These are phyloP conservation scores for Wickerhamiella qilinensis DNA, from an alignment of 805 yeast genomes.

Conservation along the genomic window DNA sequence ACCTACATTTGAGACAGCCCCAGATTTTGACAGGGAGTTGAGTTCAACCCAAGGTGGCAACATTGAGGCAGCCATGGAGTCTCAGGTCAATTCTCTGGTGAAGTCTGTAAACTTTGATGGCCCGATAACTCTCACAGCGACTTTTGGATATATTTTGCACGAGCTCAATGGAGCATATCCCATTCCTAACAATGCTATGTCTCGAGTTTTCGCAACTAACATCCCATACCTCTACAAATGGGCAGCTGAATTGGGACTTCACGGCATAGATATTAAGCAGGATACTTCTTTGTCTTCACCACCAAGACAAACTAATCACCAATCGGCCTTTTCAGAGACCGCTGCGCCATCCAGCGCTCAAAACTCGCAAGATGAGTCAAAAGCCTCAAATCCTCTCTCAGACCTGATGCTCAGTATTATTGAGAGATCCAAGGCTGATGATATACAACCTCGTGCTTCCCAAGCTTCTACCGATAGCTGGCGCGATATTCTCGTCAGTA, in stretches of 20 bases:
- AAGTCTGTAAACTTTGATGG: neutral
- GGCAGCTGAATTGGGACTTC: constrained; percentile 15
- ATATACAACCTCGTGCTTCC: too few species aligned
- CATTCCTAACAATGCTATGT: constrained; percentile 10
- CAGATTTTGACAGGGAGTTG: too few species aligned
- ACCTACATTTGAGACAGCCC: constrained; percentile 1
- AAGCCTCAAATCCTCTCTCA: too few species aligned
- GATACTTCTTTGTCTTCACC: too few species aligned
- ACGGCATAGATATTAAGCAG: constrained; percentile 10
- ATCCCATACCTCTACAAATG: constrained; percentile 15
- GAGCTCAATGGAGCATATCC: constrained; percentile 1
- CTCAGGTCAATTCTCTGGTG: too few species aligned
- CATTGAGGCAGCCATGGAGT: neutral
- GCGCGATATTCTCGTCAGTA: constrained; percentile 2
- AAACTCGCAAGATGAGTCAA: neutral
- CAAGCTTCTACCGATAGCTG: constrained; percentile 1
- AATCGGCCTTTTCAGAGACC: neutral
- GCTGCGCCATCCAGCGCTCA: neutral
- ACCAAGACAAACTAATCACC: neutral
- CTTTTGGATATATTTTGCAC: constrained; percentile 20
- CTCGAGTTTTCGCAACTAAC: constrained; percentile 15
- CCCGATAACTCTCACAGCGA: constrained; percentile 18
- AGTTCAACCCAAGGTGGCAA: too few species aligned
- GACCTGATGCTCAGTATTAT: too few species aligned
- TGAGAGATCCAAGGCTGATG: neutral